Base-by-base conservation (phyloP, 164 flowering plant species). In the Annona squamosa region DNA sequence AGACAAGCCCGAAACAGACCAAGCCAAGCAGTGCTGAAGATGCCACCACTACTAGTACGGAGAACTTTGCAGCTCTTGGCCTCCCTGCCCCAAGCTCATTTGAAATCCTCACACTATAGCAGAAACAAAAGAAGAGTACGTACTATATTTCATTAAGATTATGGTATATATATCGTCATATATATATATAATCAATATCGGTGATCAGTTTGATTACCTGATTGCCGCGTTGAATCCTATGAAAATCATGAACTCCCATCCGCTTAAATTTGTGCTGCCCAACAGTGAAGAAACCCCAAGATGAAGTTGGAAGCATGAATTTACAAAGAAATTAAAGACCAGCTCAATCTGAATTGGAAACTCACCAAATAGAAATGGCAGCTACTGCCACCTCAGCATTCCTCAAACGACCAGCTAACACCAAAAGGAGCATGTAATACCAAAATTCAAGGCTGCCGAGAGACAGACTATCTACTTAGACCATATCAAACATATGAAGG, bases 331-430 rank as follows among this genome's bases (percentile, higher is more conserved):
- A 1, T 12, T 4, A 4, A 3, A 42, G 41, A 65, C 42, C 4
- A 7, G 37, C 1, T 13, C 45, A 6, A 26, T 67, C 47, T 26
- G 47, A 10, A 13, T 16, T 19, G 46, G 44, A 17, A 56, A 37
- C 81, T 74, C 48, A 92, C 98, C 98, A 93, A 48, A 93, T 89
- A 1, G 97, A 91, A 71, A 93, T 91, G 3, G 98, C 90, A 0
- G 91, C 98, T 71, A 93, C 90, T 0, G 88, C 85, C 6, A 84
- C 65, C 9, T 81, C 77, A 1, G 97, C 90, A 80, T 91, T 81
- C 12, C 73, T 73, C 70, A 90, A 87, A 52, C 82, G 82, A 17
- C 95, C 93, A 0, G 89, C 77, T 67, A 91, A 84, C 63, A 92
- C 75, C 26, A 83, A 73, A 6, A 92, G 82, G 68, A 86, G 82